These are phyloP conservation scores for Colletotrichum higginsianum DNA, from an alignment of 2,329 filamentous ascomycete species.

Conservation along the genomic window DNA sequence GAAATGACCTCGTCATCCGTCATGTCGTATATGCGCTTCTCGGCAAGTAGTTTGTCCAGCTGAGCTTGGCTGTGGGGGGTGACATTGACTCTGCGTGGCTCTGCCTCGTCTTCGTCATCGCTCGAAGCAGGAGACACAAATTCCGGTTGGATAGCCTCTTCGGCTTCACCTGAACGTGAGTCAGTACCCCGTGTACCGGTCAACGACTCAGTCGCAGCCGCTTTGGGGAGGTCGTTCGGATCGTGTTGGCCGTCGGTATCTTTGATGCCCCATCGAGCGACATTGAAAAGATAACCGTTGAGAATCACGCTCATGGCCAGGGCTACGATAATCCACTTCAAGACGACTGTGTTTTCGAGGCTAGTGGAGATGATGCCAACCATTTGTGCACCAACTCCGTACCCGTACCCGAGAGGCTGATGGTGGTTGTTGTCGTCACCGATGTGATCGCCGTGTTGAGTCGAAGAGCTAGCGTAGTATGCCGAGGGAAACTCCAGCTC, in stretches of 20 bases:
- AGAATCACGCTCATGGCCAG: constrained; percentile 92
- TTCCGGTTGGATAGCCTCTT: constrained; percentile 74
- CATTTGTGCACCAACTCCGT: constrained; percentile 82
- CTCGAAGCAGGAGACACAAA: constrained; percentile 68
- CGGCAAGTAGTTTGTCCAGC: constrained; percentile 82
- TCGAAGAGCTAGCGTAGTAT: constrained; percentile 71
- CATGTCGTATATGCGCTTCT: constrained; percentile 83
- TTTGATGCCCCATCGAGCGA: constrained; percentile 96
- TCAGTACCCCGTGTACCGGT: too few relatives aligned
- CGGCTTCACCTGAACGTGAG: constrained; percentile 59
- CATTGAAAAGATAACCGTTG: constrained; percentile 98
- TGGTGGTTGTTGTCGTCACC: constrained; percentile 74
- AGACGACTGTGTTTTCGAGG: constrained; percentile 93
- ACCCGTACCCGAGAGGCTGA: too few relatives aligned
- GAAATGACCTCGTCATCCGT: constrained; percentile 88
- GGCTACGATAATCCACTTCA: constrained; percentile 96
- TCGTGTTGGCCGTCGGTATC: constrained; percentile 79
- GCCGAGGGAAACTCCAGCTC: constrained; percentile 74
- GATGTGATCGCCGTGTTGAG: constrained; percentile 67
- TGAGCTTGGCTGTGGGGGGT: constrained; percentile 60
- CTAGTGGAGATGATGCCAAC: constrained; percentile 93
- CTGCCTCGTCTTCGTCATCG: constrained; percentile 66
- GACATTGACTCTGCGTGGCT: constrained; percentile 50
- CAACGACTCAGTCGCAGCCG: constrained; percentile 62
- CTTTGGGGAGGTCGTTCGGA: constrained; percentile 67